phyloP scores from a whole-genome alignment of 1,284 basidiomycete species.

The Porphyrellus sp. region DNA sequence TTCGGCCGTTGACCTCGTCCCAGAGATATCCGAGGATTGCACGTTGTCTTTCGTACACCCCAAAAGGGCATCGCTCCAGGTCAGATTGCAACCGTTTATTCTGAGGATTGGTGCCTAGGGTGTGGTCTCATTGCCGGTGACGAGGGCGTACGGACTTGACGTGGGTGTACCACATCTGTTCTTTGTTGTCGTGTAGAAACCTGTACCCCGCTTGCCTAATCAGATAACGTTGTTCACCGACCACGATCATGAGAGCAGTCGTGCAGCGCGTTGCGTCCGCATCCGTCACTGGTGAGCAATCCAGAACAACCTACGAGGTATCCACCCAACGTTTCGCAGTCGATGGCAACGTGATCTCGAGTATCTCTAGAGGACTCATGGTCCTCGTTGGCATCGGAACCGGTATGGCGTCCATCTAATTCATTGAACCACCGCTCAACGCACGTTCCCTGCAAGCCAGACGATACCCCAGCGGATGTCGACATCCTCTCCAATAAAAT shows the following conservation, averaged over 20 bases:
- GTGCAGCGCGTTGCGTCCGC: conserved; percentile 75
- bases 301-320: not conserved
- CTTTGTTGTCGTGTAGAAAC: not conserved
- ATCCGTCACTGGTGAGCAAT: conserved; percentile 60
- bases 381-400: conserved; percentile 83
- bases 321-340: conserved; percentile 42
- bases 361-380: conserved; percentile 80
- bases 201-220: conserved; percentile 4
- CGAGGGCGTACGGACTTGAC: conserved; percentile 14
- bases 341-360: conserved; percentile 67
- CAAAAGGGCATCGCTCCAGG: conserved; percentile 76
- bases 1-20: not conserved
- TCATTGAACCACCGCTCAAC: conserved; percentile 7
- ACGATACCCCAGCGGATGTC: conserved; percentile 75
- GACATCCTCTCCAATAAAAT: conserved; percentile 77
- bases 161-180: not conserved
- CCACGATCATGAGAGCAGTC: conserved; percentile 63
- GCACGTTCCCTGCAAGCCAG: conserved; percentile 40
- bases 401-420: conserved; percentile 48
- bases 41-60: conserved; percentile 54
- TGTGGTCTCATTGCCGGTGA: conserved; percentile 75
- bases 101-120: conserved; percentile 78
- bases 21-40: conserved; percentile 32
- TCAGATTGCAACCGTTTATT: conserved; percentile 76
- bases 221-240: not conserved